Evolutionary conservation across 2,329 filamentous ascomycete genomes (phyloP), one percentile per base, ranked within the genome.

Genomic region (Dactylonectria macrodidyma): DNA sequence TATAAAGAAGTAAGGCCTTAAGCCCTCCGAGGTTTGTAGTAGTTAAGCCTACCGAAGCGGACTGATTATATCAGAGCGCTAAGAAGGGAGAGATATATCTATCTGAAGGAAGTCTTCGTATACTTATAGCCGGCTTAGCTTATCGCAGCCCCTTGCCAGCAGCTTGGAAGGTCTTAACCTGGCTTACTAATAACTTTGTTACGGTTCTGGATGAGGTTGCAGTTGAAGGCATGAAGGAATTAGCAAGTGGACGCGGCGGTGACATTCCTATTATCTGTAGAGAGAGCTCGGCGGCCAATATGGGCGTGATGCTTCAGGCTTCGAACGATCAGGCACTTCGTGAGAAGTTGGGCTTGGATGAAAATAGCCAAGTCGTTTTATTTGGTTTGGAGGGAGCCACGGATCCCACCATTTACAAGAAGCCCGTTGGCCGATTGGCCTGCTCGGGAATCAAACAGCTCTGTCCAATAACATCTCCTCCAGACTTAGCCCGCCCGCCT

Each of bases 381-480:
- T 71, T 71, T 55, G 63, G 68, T 3, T 19, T 71, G 11, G 68
- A 71, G n/a, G 68, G 68, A 2, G 68, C 68, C 3, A 71, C 68
- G 10, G 68, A 71, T 62, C 55, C 62, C 1, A 55, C 19, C 2
- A 65, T 64, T 3, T 71, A 71, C n/a, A 19, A 65, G 34, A 8
- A 62, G 36, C 52, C 19, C 19, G 19, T 19, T 19, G 19, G 19
- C 19, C 19, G 19, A 19, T 19, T 19, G 19, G 19, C 19, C 19
- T 19, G 19, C 19, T 19, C 19, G 19, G 19, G 19, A 19, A 19
- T 19, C 19, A 19, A 19, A 19, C 19, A 19, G 19, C 19, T 19
- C 19, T 19, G 19, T 19, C 19, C 19, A 19, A 19, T 19, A 19
- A 19, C 19, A 19, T 19, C 19, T 19, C 19, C 19, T 19, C 19